Evolutionary conservation across 2,329 filamentous ascomycete species (phyloP), one percentile per base, ranked within the genome.

Genomic region (Fusarium sterilihyphosum): DNA sequence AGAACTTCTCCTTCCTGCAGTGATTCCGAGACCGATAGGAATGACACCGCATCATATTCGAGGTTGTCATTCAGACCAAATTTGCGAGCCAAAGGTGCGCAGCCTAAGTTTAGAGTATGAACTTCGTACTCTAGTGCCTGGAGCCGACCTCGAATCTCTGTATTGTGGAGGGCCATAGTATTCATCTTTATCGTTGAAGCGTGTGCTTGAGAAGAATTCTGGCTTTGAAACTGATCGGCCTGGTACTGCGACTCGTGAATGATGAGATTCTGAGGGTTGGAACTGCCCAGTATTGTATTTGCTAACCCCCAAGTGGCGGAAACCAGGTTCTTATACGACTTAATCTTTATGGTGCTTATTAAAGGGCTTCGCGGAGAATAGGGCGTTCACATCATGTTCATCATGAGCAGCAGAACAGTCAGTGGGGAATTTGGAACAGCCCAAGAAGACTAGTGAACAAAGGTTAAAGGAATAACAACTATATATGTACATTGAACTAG

Each of bases 231-330:
- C 8, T 18, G 20, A 17, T 49, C 14, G 10, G 6, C 6, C 20
- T 31, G 6, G 20, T 4, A 31, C 6, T 31, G 1, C 16, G 12
- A 31, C 29, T 31, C 29, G 3, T 16, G 10, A 49, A 10, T 9
- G 8, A 29, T 22, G 6, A 1, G 14, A 3, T 22, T 12, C 3
- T 7, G 1, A 11, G 49, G 10, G 8, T 14, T 52, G 12, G 17
- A 52, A 8, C 17, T 18, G 8, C 17, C 1, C 9, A 11, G 4
- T 24, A 8, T 16, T 14, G 0, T 8, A 22, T 11, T 6, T 29
- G 18, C 4, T 22, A 8, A 29, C 1, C 0, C 0, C 24, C 5
- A 0, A 8, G 4, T 6, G 6, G 13, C 4, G 26, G 9, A 13
- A 11, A 31, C 3, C 4, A 20, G 14, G 4, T 12, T 49, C 14